Evolutionary conservation across 2,329 filamentous ascomycete genomes (phyloP), one percentile per base, ranked within the genome.

Genomic region (Colletotrichum horii): DNA sequence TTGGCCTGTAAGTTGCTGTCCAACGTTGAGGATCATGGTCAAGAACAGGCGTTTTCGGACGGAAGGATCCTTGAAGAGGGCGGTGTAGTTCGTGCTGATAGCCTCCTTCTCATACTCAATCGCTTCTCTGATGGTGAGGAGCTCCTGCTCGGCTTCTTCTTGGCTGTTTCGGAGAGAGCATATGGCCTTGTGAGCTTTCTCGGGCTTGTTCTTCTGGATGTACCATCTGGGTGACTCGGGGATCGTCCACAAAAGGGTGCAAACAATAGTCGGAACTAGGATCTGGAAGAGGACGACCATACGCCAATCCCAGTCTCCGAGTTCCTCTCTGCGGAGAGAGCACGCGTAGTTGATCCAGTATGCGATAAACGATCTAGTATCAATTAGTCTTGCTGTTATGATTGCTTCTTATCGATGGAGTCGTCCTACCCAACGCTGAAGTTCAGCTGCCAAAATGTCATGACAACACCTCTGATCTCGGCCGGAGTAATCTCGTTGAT

Each of bases 221-320:
- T 89, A 89, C 93, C 93, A 95, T 66, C 93, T 88, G 16, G 93
- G 93, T 2, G 90, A 91, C 80, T 94, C 93, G 16, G 92, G 92
- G 76, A 93, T 89, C 80, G 92, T 93, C 52, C 92, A 92, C 15
- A 94, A 85, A 28, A 93, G 87, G 4, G 83, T 77, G 26, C 94
- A 84, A 81, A 95, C 92, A 71, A 94, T 79, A 60, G 88, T 78
- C 1, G 93, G 93, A 19, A 94, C 88, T 16, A 94, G 82, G 62
- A 94, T 86, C 83, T 95, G 93, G 87, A 94, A 94, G 75, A 95
- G 91, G 76, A 94, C 90, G 12, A 94, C 91, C 86, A 94, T 90
- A 79, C 90, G 91, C 93, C 93, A 94, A 82, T 94, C 92, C 93
- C 93, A 94, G 78, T 94, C 87, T 55, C 93, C 93, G 4, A 94